Evolutionary conservation across 441 rosid species (phyloP), one percentile per base, ranked within the genome.

Genomic region (Populus hybrid): DNA sequence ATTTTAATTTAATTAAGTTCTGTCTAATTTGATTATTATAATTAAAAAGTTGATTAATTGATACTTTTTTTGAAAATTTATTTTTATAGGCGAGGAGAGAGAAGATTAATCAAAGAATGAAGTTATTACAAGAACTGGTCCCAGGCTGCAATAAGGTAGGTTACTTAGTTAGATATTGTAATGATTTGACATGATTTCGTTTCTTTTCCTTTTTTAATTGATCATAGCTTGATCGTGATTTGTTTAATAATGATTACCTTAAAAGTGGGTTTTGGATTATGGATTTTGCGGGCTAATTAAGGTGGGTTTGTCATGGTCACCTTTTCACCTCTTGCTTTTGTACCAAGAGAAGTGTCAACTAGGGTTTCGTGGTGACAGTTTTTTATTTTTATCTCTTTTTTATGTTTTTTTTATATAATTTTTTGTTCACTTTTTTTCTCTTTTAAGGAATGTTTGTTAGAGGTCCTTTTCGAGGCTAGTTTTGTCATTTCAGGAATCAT

Each of bases 51-150:
- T 64, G 72, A 64, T 75, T 16, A 75, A 63, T 21, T 26, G 36
- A 2, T 32, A 69, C 10, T 82, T 77, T 53, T 32, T 26, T 24
- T 30, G 28, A 30, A 30, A 30, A 3, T 30, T 30, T 30, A 30
- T 30, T 34, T 50, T 32, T 64, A 14, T 69, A 88, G 91, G 91
- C 91, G 7, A 88, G 91, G 83, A 88, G 90, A 78, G 91, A 87
- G 88, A 88, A 88, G 81, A 88, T 88, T 42, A 88, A 88, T 79
- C 84, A 85, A 24, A 85, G 90, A 78, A 88, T 88, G 91, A 87
- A 88, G 86, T 81, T 88, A n/a, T 84, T 88, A 1, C 90, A 88
- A 69, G 90, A 88, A 65, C 88, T 88, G 86, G 88, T 88, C 85
- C 91, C 91, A 0, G 91, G 91, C 28, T 88, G 91, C 84, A 84